These are phyloP conservation scores for Rhizopus microsporus DNA, from an alignment of 371 early-diverging fungal genomes.

Conservation along the genomic window DNA sequence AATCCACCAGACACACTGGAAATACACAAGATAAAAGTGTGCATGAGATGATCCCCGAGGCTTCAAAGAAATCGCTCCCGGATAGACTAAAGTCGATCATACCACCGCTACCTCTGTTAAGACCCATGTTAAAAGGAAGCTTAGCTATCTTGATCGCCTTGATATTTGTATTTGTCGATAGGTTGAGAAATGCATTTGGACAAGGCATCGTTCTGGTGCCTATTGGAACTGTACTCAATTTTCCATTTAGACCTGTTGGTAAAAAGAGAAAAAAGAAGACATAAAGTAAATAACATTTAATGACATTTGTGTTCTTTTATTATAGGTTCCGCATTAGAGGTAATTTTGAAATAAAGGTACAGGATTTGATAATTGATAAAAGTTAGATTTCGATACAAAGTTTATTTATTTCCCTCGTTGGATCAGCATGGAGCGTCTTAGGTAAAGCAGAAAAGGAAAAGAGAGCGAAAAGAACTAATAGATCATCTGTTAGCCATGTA, in stretches of 20 bases:
- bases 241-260: slow-evolving; percentile 28
- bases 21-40: not conserved
- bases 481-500: slow-evolving; percentile 29
- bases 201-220: slow-evolving; percentile 21
- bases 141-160: slow-evolving; percentile 18
- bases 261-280: too few relatives aligned
- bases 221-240: slow-evolving; percentile 21
- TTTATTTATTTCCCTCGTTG: slow-evolving; percentile 16
- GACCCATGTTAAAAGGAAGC: slow-evolving; percentile 18
- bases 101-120: slow-evolving; percentile 16
- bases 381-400: slow-evolving; percentile 19
- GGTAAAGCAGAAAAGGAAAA: slow-evolving; percentile 8
- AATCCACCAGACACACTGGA: too few relatives aligned
- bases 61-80: not conserved
- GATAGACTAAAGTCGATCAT: slow-evolving; percentile 12
- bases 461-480: not conserved
- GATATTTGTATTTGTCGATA: slow-evolving; percentile 20
- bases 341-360: not conserved
- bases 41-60: slow-evolving; percentile 3
- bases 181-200: slow-evolving; percentile 17
- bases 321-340: slow-evolving; percentile 29
- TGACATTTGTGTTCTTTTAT: not conserved
- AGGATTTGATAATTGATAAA: not conserved
- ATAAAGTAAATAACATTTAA: too few relatives aligned
- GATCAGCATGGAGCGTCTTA: slow-evolving; percentile 26